Percentiles rank a stretch among this genome's conserved stretches.
phyloP scores from a whole-genome alignment of 169 alveolate species.

The Plasmodium inui region DNA sequence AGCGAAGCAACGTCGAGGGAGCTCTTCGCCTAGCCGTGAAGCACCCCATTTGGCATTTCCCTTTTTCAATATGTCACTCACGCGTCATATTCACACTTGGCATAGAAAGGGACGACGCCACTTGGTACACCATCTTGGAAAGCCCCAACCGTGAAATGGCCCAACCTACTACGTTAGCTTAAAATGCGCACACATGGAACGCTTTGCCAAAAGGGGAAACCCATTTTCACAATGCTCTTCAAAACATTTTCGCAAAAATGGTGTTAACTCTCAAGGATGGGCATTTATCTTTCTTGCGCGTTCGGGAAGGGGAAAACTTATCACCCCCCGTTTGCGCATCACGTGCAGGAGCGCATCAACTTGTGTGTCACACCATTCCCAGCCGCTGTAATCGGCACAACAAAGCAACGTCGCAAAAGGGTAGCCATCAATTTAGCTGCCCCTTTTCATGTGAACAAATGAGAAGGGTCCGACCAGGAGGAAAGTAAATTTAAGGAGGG shows the following conservation, averaged over 20 bases:
- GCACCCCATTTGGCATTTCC: neutral
- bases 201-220: neutral
- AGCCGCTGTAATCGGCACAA: neutral
- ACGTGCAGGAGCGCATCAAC: neutral
- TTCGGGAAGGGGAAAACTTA: neutral
- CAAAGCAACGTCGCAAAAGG: neutral
- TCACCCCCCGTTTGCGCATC: neutral
- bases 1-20: neutral
- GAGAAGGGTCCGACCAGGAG: neutral
- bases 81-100: neutral
- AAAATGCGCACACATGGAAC: neutral
- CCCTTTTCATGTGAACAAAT: neutral
- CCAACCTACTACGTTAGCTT: neutral
- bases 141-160: neutral
- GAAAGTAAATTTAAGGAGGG: neutral
- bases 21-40: neutral
- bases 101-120: neutral
- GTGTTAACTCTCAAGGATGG: neutral
- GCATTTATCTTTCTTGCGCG: neutral
- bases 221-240: neutral
- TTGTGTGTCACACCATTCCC: neutral
- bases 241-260: neutral
- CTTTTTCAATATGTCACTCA: neutral
- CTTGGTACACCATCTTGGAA: neutral
- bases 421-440: neutral